A percentile compares a stretch with the other conserved stretches of the same genome.
Evolutionary conservation across 805 yeast species (phyloP).

Genomic region (Priceomyces fermenticarens): DNA sequence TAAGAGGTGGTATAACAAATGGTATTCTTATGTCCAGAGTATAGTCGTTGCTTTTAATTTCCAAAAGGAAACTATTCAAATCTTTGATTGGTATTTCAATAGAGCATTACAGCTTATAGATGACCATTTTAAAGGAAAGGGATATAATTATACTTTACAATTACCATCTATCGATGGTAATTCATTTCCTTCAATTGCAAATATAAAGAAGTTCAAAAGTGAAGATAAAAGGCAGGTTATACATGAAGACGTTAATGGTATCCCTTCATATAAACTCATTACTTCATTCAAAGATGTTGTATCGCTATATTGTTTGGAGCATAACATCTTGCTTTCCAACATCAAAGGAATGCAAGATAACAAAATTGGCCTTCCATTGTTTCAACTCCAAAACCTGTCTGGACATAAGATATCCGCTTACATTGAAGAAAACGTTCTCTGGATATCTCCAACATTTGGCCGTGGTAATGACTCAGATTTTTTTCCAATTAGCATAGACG

Average conservation of each 20-base stretch:
- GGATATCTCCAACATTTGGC: slow-evolving; percentile 27
- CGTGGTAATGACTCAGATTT: slow-evolving; percentile 21
- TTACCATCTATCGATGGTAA: slow-evolving; percentile 13
- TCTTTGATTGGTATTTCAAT: slow-evolving; percentile 21
- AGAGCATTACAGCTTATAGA: slow-evolving; percentile 11
- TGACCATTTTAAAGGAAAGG: slow-evolving; percentile 1
- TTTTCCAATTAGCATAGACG: slow-evolving; percentile 42
- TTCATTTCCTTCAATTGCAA: slow-evolving; percentile 3
- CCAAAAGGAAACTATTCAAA: not conserved
- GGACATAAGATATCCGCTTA: slow-evolving; percentile 43
- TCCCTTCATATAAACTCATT: slow-evolving; percentile 41
- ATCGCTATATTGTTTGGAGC: slow-evolving; percentile 52
- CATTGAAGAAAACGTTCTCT: slow-evolving; percentile 65
- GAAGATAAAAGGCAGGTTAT: not conserved
- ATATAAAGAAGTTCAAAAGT: not conserved
- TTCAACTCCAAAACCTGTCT: slow-evolving; percentile 30
- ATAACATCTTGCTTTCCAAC: slow-evolving; percentile 44
- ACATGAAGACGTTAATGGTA: slow-evolving; percentile 23
- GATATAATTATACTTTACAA: not conserved
- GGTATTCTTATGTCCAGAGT: slow-evolving; percentile 19
- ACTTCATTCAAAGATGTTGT: slow-evolving; percentile 65
- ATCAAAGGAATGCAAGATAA: slow-evolving; percentile 26
- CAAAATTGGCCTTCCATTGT: slow-evolving; percentile 43
- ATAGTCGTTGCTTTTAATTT: not conserved
- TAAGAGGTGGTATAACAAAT: slow-evolving; percentile 24